Base-by-base conservation (phyloP, 352 stramenopile genomes). In the Globisporangium nodosum region DNA sequence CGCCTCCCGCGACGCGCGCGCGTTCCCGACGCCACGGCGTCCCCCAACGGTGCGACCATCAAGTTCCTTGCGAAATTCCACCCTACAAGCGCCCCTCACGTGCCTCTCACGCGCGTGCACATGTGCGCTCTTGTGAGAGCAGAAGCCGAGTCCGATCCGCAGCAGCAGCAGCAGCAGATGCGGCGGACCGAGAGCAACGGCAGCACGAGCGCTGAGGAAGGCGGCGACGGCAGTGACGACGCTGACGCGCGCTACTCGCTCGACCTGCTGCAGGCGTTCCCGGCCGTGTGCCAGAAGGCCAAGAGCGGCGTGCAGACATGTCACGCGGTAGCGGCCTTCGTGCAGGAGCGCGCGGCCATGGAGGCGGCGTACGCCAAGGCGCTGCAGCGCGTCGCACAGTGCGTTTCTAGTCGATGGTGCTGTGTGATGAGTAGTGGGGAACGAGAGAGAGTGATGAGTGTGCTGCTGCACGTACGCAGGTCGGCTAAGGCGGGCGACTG, bases 271-370 rank as follows among this genome's bases (percentile, higher is more conserved):
- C 61, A 74, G 45, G 70, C 84, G 35, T 94, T 94, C 49, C 54
- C 69, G 5, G 76, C 71, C 55, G 84, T 94, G 49, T 88, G 78
- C 51, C 71, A 85, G 58, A 89, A 89, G 56, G 81, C 79, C 50
- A 92, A 87, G 62, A 81, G 69, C 66, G 81, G 84, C 53, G 80
- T 86, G 5, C 81, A 90, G 65, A 74, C 82, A 21, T 94, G 81
- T 61, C 81, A 92, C 33, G 80, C 76, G 49, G 68, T 94, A 35
- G 73, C 80, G 13, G 62, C 54, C 16, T 85, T 91, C 50, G 67
- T 92, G 1, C 69, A 75, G 2, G 84, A 92, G 46, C 77, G 78
- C 37, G 71, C 81, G 8, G 61, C 61, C 5, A 65, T 85, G 43
- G 84, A 94, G 63, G 72, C 67, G 35, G 57, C 65, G 43, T 94